Percentiles rank a stretch among this genome's conserved stretches.
phyloP scores from a whole-genome alignment of 306 rosid species.

The Dalbergia cochinchinensis region DNA sequence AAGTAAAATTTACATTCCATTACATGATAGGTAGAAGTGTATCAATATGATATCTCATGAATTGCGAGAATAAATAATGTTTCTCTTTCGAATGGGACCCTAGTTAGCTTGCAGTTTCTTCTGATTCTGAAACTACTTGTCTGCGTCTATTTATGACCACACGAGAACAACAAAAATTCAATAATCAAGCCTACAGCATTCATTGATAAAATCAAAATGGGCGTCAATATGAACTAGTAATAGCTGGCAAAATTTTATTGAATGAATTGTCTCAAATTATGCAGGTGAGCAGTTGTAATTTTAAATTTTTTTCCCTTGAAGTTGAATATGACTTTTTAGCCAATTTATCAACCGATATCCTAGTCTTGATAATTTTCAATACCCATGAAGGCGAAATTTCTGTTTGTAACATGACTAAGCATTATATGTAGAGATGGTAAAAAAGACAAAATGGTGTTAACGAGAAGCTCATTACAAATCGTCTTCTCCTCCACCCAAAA shows the following conservation, averaged over 20 bases:
- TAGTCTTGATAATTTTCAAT: background rate
- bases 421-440: background rate
- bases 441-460: background rate
- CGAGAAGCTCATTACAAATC: background rate
- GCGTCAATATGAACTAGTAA: background rate
- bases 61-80: too few species aligned
- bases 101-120: background rate
- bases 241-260: background rate
- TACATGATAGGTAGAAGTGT: too few species aligned
- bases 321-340: background rate
- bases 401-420: background rate
- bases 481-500: background rate
- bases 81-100: too few species aligned
- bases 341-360: background rate
- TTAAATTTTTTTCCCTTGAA: background rate
- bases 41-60: too few species aligned
- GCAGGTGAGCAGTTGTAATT: background rate
- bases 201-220: background rate
- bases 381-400: background rate
- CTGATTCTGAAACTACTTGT: background rate
- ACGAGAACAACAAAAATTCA: conserved; percentile 6
- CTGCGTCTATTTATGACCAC: background rate
- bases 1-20: too few species aligned
- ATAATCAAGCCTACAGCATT: background rate
- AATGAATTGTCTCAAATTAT: background rate